These are phyloP conservation scores for Centella asiatica DNA, from an alignment of 129 eudicot genomes.

Conservation along the genomic window DNA sequence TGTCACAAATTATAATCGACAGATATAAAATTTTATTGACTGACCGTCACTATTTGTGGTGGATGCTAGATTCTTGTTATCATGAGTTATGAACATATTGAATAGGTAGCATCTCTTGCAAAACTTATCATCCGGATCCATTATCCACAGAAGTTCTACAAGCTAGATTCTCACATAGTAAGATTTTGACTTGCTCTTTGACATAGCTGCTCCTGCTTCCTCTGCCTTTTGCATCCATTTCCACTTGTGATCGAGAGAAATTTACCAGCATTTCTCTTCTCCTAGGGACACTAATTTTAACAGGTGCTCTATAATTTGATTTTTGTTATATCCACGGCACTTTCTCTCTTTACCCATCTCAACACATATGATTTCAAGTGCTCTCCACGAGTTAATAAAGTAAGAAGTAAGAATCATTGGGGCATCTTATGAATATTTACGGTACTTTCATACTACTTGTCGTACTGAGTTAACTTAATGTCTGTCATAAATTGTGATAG, in stretches of 20 bases:
- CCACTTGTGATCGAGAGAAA: constrained; percentile 13
- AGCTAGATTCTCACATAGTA: constrained; percentile 57
- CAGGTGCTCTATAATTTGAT: constrained; percentile 71
- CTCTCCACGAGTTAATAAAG: constrained; percentile 66
- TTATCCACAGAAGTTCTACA: constrained; percentile 59
- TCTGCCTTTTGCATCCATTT: constrained; percentile 51
- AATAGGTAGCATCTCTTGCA: constrained; percentile 94
- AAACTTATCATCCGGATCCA: constrained; percentile 47
- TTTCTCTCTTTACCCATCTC: constrained; percentile 91
- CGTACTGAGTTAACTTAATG: no score
- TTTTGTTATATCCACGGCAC: constrained; percentile 64
- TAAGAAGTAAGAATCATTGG: constrained; percentile 58
- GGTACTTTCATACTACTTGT: constrained; percentile 56
- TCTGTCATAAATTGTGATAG: no score
- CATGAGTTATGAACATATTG: no score
- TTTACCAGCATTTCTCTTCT: constrained; percentile 18
- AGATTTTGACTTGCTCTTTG: constrained; percentile 14
- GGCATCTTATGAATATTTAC: constrained; percentile 66
- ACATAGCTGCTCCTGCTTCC: constrained; percentile 27
- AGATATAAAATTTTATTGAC: no score
- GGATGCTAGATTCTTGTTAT: no score
- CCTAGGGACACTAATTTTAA: constrained; percentile 38
- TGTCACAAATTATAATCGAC: no score
- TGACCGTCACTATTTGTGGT: no score
- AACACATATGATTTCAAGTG: constrained; percentile 80